Conservation (phyloP, 1,139 yeast species). For the Yamadazyma atmosphaerica region DNA sequence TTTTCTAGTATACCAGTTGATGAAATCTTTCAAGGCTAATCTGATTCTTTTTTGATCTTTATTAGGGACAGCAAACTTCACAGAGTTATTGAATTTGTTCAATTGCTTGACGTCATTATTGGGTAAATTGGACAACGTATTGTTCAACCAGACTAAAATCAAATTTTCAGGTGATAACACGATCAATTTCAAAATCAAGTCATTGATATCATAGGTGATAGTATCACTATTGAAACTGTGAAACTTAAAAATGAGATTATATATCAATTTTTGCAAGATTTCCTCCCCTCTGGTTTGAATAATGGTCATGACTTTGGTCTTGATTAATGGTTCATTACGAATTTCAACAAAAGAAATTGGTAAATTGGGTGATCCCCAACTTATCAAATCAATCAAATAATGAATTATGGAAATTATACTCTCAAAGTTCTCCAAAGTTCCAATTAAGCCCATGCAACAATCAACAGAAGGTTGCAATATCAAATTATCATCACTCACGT, state of each 20-base stretch:
- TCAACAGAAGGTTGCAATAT: conserved; percentile 60
- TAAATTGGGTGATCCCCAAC: conserved; percentile 82
- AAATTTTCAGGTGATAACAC: conserved; percentile 47
- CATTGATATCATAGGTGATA: conserved; percentile 73
- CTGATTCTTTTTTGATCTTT: conserved; percentile 77
- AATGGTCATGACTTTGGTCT: conserved; percentile 44
- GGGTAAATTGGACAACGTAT: conserved; percentile 57
- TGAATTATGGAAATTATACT: conserved; percentile 72
- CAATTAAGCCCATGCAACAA: conserved; percentile 58
- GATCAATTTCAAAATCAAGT: conserved; percentile 66
- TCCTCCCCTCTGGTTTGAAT: conserved; percentile 61
- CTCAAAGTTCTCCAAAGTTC: conserved; percentile 62
- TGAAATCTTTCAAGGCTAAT: conserved; percentile 68
- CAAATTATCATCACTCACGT: conserved; percentile 31
- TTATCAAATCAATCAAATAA: conserved; percentile 72
- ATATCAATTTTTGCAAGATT: conserved; percentile 53
- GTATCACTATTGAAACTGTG: conserved; percentile 49
- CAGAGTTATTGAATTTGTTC: conserved; percentile 54
- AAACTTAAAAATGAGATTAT: conserved; percentile 71
- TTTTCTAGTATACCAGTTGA: conserved; percentile 80
- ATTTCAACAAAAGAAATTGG: conserved; percentile 67
- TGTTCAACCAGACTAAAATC: conserved; percentile 60
- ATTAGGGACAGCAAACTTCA: conserved; percentile 60
- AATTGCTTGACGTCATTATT: conserved; percentile 69
- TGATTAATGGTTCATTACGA: conserved; percentile 49